phyloP scores from a whole-genome alignment of 148 eudicot genomes.

The Silene conica region DNA sequence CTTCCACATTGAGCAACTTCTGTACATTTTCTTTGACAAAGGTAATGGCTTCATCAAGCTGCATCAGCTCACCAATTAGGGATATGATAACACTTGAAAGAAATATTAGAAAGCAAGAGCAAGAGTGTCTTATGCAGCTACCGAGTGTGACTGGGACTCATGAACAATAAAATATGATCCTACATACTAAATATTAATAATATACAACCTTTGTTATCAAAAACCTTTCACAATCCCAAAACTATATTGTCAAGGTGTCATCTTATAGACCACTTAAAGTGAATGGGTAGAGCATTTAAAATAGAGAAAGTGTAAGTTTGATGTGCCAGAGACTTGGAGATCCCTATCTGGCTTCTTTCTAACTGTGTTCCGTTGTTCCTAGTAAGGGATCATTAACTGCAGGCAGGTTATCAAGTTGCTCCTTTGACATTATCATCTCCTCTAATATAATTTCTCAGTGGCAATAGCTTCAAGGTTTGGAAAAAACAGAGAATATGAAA shows the following conservation, averaged over 20 bases:
- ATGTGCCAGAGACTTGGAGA: not conserved
- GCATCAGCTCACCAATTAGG: conserved; percentile 28
- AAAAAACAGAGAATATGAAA: not conserved
- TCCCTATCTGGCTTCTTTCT: not conserved
- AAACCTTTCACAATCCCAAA: not conserved
- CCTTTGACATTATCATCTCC: not conserved
- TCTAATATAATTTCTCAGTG: not conserved
- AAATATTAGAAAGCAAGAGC: not conserved
- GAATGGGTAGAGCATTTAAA: not conserved
- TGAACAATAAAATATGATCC: too few species aligned
- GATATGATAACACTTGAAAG: not conserved
- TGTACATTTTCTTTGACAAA: conserved; percentile 73
- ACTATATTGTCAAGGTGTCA: not conserved
- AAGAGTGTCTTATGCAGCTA: not conserved
- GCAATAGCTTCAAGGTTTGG: not conserved
- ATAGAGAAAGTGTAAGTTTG: not conserved
- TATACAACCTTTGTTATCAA: not conserved
- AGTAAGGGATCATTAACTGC: not conserved
- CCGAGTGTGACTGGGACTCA: not conserved
- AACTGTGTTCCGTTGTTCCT: not conserved
- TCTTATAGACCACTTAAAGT: not conserved
- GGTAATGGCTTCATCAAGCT: conserved; percentile 81
- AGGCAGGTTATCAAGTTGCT: not conserved
- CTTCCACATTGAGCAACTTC: conserved; percentile 65
- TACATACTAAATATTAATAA: too few species aligned